phyloP scores from a whole-genome alignment of 1,284 basidiomycete genomes.

The Exobasidium cylindrosporum region DNA sequence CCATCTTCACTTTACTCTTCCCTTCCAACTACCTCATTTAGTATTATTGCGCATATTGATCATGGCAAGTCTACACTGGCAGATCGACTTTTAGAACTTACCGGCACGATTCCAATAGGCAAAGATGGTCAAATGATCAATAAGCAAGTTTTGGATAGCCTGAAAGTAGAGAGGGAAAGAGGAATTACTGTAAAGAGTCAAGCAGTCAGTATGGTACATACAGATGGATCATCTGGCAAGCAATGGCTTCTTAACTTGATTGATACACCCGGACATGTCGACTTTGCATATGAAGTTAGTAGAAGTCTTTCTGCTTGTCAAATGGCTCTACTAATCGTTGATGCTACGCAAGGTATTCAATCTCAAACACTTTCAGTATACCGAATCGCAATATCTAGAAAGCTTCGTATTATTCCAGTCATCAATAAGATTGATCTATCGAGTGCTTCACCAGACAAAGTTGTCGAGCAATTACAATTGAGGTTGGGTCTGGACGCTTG shows the following conservation, averaged over 20 bases:
- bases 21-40: constrained; percentile 28
- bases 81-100: constrained; percentile 52
- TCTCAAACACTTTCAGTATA: constrained; percentile 96
- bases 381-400: constrained; percentile 71
- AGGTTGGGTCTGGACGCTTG: constrained; percentile 63
- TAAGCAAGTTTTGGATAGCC: constrained; percentile 55
- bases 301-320: constrained; percentile 89
- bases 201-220: constrained; percentile 52
- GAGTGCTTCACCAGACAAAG: constrained; percentile 32
- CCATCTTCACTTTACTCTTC: background rate
- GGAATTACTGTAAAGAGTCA: constrained; percentile 75
- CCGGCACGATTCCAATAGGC: constrained; percentile 44
- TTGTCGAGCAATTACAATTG: constrained; percentile 34
- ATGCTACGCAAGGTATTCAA: constrained; percentile 95
- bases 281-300: constrained; percentile 74
- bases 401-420: constrained; percentile 82
- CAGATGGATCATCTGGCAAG: constrained; percentile 14
- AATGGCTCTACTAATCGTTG: constrained; percentile 83
- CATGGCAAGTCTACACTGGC: constrained; percentile 55
- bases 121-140: constrained; percentile 30
- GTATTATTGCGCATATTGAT: constrained; percentile 55
- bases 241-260: constrained; percentile 81
- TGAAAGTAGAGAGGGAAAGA: constrained; percentile 92
- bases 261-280: constrained; percentile 71
- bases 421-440: constrained; percentile 75